phyloP scores from a whole-genome alignment of 1,284 basidiomycete genomes.

The Apiotrichum laibachii region DNA sequence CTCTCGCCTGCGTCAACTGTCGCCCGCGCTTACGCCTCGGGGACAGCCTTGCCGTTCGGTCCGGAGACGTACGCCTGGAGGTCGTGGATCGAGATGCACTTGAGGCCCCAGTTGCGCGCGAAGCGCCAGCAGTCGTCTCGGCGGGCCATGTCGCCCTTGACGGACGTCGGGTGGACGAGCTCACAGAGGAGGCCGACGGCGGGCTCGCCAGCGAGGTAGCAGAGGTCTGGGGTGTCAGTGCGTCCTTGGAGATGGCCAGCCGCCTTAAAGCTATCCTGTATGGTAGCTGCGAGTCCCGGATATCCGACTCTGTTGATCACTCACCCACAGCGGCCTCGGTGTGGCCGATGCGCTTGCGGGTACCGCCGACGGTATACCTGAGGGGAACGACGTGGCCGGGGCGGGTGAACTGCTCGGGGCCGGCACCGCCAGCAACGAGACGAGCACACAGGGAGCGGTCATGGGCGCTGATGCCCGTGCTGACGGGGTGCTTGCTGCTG shows the following conservation, averaged over 20 bases:
- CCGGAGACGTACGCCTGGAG: slow-evolving; percentile 52
- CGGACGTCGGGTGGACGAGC: slow-evolving; percentile 83
- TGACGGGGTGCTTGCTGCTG: slow-evolving; percentile 48
- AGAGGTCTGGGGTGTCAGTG: slow-evolving; percentile 63
- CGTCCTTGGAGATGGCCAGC: no score
- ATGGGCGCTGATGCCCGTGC: slow-evolving; percentile 95
- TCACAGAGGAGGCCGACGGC: slow-evolving; percentile 88
- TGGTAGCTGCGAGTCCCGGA: not conserved
- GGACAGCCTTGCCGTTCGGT: slow-evolving; percentile 14
- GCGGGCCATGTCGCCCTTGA: slow-evolving; percentile 90
- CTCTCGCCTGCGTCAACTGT: not conserved
- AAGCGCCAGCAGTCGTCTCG: slow-evolving; percentile 89
- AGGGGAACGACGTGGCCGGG: slow-evolving; percentile 96
- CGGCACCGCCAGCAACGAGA: slow-evolving; percentile 65
- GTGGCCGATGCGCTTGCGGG: slow-evolving; percentile 81
- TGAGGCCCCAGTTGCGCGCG: slow-evolving; percentile 85
- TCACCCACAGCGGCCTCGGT: slow-evolving; percentile 79
- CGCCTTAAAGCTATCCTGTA: no score
- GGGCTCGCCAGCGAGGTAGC: slow-evolving; percentile 71
- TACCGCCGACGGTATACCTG: slow-evolving; percentile 80
- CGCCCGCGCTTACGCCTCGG: slow-evolving; percentile 2
- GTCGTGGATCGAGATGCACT: slow-evolving; percentile 87
- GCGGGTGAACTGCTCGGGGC: slow-evolving; percentile 75
- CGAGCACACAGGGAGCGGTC: slow-evolving; percentile 86
- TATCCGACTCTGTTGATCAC: slow-evolving; percentile 24